Evolutionary conservation across 495 filamentous ascomycete species (phyloP).

Genomic region (Lasiosphaeria ovina): DNA sequence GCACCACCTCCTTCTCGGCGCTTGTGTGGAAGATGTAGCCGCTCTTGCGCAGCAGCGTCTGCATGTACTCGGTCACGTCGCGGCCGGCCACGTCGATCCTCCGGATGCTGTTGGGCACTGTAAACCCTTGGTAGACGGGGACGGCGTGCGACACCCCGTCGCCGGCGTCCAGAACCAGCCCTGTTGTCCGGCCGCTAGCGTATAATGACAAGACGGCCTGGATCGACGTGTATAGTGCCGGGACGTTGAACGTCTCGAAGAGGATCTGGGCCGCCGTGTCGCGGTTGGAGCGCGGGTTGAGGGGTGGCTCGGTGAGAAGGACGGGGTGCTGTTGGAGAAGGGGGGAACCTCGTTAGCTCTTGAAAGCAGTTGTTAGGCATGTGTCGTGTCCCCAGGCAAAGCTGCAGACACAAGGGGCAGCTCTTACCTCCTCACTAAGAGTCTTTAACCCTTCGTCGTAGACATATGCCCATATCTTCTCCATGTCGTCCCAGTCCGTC

Average conservation of each 20-base stretch:
- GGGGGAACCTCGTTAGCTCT: conserved; percentile 10
- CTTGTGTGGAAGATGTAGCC: conserved; percentile 96
- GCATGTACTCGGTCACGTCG: conserved; percentile 95
- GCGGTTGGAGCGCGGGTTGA: conserved; percentile 94
- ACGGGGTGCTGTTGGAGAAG: conserved; percentile 71
- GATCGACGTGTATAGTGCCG: conserved; percentile 92
- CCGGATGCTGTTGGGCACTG: conserved; percentile 89
- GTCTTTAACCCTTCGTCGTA: conserved; percentile 77
- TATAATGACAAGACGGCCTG: conserved; percentile 97
- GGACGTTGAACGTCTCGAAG: conserved; percentile 99
- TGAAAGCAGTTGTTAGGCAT: no score
- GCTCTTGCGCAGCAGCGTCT: conserved; percentile 84
- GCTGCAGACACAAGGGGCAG: conserved; percentile 9
- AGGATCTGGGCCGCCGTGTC: conserved; percentile 97
- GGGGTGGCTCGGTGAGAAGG: conserved; percentile 90
- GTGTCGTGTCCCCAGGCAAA: not conserved
- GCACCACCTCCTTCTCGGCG: conserved; percentile 96
- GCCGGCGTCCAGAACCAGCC: conserved; percentile 91
- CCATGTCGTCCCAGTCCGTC: conserved; percentile 99
- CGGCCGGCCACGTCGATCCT: conserved; percentile 97
- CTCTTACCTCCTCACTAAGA: conserved; percentile 83
- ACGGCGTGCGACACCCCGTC: conserved; percentile 98
- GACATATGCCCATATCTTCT: conserved; percentile 89
- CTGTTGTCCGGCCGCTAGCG: conserved; percentile 93
- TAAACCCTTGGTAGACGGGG: conserved; percentile 96